phyloP scores from a whole-genome alignment of 805 yeast genomes.

The Teunomyces lycoperdinae region DNA sequence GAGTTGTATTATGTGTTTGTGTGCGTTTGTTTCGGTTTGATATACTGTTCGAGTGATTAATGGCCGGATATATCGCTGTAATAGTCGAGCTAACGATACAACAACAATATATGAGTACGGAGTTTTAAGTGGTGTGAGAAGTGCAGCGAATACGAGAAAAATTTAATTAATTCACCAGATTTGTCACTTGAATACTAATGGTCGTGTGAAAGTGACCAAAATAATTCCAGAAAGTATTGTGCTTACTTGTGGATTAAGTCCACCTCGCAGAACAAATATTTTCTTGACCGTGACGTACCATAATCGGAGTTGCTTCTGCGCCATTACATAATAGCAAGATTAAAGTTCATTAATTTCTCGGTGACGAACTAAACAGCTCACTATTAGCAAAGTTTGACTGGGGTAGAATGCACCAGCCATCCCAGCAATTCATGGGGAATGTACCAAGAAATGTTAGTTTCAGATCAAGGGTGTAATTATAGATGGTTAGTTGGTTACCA shows the following conservation, averaged over 20 bases:
- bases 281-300: neutral
- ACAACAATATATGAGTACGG: constrained; percentile 1
- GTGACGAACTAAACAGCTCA: neutral
- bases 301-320: neutral
- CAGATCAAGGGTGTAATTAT: too few species aligned
- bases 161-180: neutral
- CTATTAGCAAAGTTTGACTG: too few species aligned
- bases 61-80: neutral
- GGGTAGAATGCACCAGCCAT: too few species aligned
- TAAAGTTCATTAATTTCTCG: neutral
- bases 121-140: neutral
- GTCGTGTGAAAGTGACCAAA: neutral
- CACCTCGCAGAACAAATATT: neutral
- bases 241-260: too few species aligned
- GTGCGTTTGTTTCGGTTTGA: neutral
- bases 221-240: neutral
- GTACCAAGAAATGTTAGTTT: neutral
- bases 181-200: neutral
- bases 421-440: neutral
- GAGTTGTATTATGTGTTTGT: neutral
- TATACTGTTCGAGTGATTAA: neutral
- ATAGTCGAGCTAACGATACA: constrained; percentile 3
- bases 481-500: neutral
- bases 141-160: neutral
- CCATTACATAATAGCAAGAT: neutral